Conservation (phyloP, 1,284 basidiomycete genomes). For the Cryptococcus deneoformans region DNA sequence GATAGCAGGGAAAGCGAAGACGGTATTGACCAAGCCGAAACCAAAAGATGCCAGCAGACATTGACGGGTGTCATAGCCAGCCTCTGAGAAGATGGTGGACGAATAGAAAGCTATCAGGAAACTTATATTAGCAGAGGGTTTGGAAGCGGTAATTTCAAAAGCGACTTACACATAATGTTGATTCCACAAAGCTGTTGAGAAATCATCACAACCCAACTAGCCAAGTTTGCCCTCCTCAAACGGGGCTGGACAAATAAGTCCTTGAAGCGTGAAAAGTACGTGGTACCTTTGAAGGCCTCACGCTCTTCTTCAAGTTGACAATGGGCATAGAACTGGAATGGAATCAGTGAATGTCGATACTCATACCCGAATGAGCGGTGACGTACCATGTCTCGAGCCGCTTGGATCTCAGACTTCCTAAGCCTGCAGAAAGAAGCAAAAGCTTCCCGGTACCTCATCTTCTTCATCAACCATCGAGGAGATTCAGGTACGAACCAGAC, state of each 20-base stretch:
- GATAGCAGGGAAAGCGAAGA: conserved; percentile 53
- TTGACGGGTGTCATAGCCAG: conserved; percentile 44
- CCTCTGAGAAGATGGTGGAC: conserved; percentile 61
- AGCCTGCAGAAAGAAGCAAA: conserved; percentile 64
- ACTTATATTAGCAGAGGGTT: conserved; percentile 20
- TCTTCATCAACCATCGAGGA: conserved; percentile 70
- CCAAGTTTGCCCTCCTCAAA: conserved; percentile 69
- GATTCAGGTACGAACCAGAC: conserved; percentile 58
- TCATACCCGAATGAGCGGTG: conserved; percentile 36
- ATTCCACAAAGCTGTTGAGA: conserved; percentile 44
- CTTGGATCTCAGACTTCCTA: conserved; percentile 64
- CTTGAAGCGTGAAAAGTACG: conserved; percentile 51
- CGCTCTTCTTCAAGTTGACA: conserved; percentile 50
- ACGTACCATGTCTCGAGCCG: conserved; percentile 61
- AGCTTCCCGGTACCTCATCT: conserved; percentile 65
- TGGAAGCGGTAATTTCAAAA: background rate
- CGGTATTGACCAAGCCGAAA: conserved; percentile 52
- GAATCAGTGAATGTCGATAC: background rate
- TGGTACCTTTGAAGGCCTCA: conserved; percentile 48
- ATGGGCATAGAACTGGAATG: conserved; percentile 28
- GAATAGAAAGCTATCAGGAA: conserved; percentile 52
- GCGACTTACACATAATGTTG: conserved; percentile 55
- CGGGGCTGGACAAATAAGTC: conserved; percentile 65
- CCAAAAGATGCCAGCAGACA: conserved; percentile 61
- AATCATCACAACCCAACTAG: conserved; percentile 65